These are phyloP conservation scores for Aureobasidium lini DNA, from an alignment of 2,329 filamentous ascomycete species.

Conservation along the genomic window DNA sequence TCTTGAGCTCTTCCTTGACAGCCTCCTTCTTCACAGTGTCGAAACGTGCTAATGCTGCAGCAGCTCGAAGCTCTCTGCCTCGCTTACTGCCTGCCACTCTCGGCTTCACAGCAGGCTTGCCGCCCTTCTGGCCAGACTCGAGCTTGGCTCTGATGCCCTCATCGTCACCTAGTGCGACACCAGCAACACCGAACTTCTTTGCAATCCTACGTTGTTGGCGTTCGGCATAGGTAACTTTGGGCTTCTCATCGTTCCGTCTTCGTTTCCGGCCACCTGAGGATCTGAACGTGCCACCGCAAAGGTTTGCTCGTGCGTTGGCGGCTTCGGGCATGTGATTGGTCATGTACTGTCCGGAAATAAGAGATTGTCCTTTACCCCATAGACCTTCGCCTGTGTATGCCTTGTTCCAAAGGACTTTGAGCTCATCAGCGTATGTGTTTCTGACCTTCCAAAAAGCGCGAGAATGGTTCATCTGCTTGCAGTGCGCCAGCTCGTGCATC, in stretches of 20 bases:
- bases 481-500: slow-evolving; percentile 87
- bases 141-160: slow-evolving; percentile 57
- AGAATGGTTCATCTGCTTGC: slow-evolving; percentile 87
- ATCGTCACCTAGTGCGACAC: slow-evolving; percentile 62
- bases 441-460: slow-evolving; percentile 73
- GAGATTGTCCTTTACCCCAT: slow-evolving; percentile 64
- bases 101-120: slow-evolving; percentile 47
- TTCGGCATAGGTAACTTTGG: slow-evolving; percentile 54
- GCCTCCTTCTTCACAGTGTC: slow-evolving; percentile 40
- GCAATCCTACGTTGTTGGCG: slow-evolving; percentile 63
- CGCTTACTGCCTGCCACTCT: slow-evolving; percentile 67
- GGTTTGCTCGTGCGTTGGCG: slow-evolving; percentile 44
- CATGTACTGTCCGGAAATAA: slow-evolving; percentile 56
- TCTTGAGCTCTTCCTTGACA: slow-evolving; percentile 25
- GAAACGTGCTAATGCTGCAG: slow-evolving; percentile 68
- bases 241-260: slow-evolving; percentile 45
- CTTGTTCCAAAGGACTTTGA: slow-evolving; percentile 62
- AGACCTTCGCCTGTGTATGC: slow-evolving; percentile 74
- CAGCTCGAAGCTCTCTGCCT: slow-evolving; percentile 67
- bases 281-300: slow-evolving; percentile 75
- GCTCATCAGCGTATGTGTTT: slow-evolving; percentile 62
- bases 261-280: slow-evolving; percentile 45
- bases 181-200: slow-evolving; percentile 69
- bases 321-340: slow-evolving; percentile 52
- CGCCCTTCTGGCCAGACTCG: slow-evolving; percentile 35